Evolutionary conservation across 2,329 filamentous ascomycete genomes (phyloP), one percentile per base, ranked within the genome.

Genomic region (Westerdykella ornata): DNA sequence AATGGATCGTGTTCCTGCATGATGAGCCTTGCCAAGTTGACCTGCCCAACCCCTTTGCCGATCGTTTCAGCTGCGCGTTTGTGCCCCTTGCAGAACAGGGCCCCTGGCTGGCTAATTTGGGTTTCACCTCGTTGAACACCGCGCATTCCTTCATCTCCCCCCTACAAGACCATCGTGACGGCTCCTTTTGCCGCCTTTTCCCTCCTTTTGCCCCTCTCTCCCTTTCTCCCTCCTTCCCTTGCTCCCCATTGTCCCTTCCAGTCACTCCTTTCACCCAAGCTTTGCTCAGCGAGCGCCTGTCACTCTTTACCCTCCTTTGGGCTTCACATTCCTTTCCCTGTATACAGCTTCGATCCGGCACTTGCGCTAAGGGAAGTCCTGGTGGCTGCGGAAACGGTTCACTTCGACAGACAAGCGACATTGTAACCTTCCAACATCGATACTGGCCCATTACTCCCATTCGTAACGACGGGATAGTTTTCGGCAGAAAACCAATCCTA

Each of bases 111-210:
- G 46, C 51, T 50, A 53, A 52, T 54, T 49, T 43, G 41, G 50
- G 61, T 64, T 64, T 63, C 61, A 62, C 49, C 39, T 57, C 52
- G 51, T 56, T 53, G 54, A 60, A 54, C 53, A 54, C 53, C 12
- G 22, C 59, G 54, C 58, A 62, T 63, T 60, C 60, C 60, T 65
- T 65, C 61, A 65, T 62, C 54, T 62, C 58, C 57, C 51, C 44
- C 53, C 46, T 51, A 55, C 54, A 56, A 55, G 53, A 56, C 48
- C 46, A 47, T 50, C 47, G 48, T 33, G 45, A 46, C 45, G 48
- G n/a, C n/a, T 43, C 34, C 38, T 28, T 32, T 37, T 53, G 43
- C 48, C 59, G 52, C 52, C 52, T 45, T 51, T 53, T 45, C 44
- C 47, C 49, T 52, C 44, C 52, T 48, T 46, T 47, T 14, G 43